Evolutionary conservation across 108 stramenopile species (phyloP), one percentile per base, ranked within the genome.

Genomic region (Epipyxis sp.): DNA sequence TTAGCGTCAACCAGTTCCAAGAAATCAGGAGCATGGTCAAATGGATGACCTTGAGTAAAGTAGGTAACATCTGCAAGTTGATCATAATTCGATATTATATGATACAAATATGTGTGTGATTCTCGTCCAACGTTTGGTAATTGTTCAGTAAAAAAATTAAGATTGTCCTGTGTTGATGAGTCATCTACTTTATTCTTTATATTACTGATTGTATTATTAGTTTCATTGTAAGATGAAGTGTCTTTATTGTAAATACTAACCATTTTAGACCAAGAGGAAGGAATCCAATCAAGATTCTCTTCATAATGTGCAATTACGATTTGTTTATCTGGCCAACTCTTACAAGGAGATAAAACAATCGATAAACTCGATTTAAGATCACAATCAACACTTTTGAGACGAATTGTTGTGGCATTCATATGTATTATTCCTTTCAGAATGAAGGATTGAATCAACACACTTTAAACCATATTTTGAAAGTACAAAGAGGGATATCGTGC

Each of bases 101-200:
- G 62, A 27, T 65, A 37, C 62, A 65, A 27, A 37, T 65, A 65
- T 10, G 62, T 65, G 62, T 65, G 62, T 32, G 16, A 10, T 37
- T 65, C 62, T 27, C 62, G 6, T 10, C 62, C 62, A 32, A 65
- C 62, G 16, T 65, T 65, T 32, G 62, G 62, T 3, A 65, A 37
- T 25, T 16, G 16, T 16, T 57, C 20, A 57, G 25, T 25, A 57
- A 16, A 20, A 25, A 57, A 57, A 57, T 20, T 20, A 20, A 16
- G 54, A 57, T 25, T 57, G 54, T 20, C 54, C 54, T 57, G 54
- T 16, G 16, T 25, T 20, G n/a, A n/a, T n/a, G n/a, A n/a, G n/a
- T n/a, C n/a, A n/a, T n/a, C n/a, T n/a, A n/a, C n/a, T n/a, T n/a
- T n/a, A n/a, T n/a, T n/a, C n/a, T n/a, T n/a, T n/a, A n/a, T n/a